These are phyloP conservation scores for Colletotrichum coccodes DNA, from an alignment of 2,329 filamentous ascomycete species.

Conservation along the genomic window DNA sequence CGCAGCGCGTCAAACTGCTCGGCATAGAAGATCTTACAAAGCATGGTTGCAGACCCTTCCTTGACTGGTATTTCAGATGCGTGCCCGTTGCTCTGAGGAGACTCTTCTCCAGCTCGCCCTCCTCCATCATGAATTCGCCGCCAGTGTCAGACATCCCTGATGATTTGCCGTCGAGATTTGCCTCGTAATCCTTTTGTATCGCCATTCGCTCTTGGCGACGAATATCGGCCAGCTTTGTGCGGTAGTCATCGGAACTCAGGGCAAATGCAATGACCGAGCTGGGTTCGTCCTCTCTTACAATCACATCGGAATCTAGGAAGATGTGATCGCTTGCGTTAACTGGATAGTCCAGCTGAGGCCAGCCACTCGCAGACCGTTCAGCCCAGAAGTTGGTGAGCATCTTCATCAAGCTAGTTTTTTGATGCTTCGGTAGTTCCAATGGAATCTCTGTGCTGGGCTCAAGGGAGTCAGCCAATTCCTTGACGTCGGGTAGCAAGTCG, in stretches of 20 bases:
- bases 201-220: constrained; percentile 36
- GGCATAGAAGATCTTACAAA: constrained; percentile 98
- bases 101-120: constrained; percentile 85
- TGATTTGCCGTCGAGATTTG: constrained; percentile 41
- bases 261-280: constrained; percentile 96
- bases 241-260: constrained; percentile 87
- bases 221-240: constrained; percentile 78
- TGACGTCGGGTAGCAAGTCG: constrained; percentile 72
- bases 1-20: constrained; percentile 97
- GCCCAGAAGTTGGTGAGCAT: constrained; percentile 99
- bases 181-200: constrained; percentile 33
- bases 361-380: constrained; percentile 94
- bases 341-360: constrained; percentile 92
- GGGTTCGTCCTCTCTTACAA: constrained; percentile 96
- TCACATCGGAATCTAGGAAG: constrained; percentile 96
- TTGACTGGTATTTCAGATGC: constrained; percentile 94
- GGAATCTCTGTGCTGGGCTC: constrained; percentile 70
- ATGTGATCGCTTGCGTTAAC: constrained; percentile 90
- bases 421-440: constrained; percentile 87
- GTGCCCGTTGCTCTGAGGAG: constrained; percentile 87
- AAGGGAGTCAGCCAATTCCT: constrained; percentile 70
- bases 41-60: constrained; percentile 92
- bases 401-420: constrained; percentile 93
- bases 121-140: constrained; percentile 57
- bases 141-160: constrained; percentile 46